phyloP scores from a whole-genome alignment of 371 early-diverging fungal genomes.

The Rhizopus delemar region DNA sequence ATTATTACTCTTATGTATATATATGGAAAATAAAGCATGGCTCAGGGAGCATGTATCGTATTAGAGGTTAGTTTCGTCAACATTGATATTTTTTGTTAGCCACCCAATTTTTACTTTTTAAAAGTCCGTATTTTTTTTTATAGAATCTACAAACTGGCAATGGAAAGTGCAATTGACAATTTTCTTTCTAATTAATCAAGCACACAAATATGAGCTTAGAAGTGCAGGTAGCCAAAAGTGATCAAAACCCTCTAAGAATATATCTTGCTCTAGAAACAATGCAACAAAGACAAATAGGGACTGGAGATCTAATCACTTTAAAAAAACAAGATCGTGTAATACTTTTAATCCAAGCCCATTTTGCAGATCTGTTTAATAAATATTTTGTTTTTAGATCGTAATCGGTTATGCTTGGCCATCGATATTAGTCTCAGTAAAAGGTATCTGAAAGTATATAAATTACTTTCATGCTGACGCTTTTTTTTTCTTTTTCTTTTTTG shows the following conservation, averaged over 20 bases:
- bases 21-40: no score
- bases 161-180: no score
- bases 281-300: slow-evolving; percentile 42
- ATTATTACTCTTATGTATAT: no score
- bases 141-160: background rate
- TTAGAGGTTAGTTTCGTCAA: no score
- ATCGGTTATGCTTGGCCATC: slow-evolving; percentile 32
- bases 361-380: no score
- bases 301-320: slow-evolving; percentile 60
- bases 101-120: no score
- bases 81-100: no score
- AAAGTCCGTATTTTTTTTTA: no score
- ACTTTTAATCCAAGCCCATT: background rate
- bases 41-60: no score
- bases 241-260: slow-evolving; percentile 23
- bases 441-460: slow-evolving; percentile 1
- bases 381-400: slow-evolving; percentile 3
- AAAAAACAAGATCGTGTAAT: slow-evolving; percentile 19
- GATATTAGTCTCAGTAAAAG: slow-evolving; percentile 13
- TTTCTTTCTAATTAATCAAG: no score
- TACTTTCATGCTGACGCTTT: background rate
- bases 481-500: background rate
- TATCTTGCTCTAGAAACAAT: slow-evolving; percentile 53
- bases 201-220: slow-evolving; percentile 15
- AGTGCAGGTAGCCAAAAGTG: slow-evolving; percentile 17